A percentile compares a stretch with the other conserved stretches of the same genome.
These are phyloP conservation scores for Alternaria burnsii DNA, from an alignment of 2,329 filamentous ascomycete genomes.

Conservation along the genomic window DNA sequence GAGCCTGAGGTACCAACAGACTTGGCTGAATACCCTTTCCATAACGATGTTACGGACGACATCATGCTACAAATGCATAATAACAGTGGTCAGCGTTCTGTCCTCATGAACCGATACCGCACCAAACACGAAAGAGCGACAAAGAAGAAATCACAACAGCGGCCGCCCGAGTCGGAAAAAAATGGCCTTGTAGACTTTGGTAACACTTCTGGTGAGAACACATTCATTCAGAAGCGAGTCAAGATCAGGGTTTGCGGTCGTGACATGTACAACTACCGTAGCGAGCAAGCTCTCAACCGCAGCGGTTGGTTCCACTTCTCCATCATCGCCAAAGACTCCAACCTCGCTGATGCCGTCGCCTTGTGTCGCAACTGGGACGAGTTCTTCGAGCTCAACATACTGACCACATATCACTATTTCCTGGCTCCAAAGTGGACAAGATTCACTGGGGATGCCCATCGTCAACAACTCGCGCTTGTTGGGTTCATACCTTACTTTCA, in stretches of 20 bases:
- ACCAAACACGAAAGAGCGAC: constrained; percentile 47
- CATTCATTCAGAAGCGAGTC: constrained; percentile 50
- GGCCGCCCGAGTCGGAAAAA: constrained; percentile 7
- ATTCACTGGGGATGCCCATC: constrained; percentile 52
- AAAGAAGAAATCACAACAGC: constrained; percentile 22
- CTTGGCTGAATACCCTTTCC: constrained; percentile 13
- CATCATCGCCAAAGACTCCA: constrained; percentile 60
- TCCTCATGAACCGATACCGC: constrained; percentile 28
- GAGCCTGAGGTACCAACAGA: constrained; percentile 40
- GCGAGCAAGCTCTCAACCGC: constrained; percentile 57
- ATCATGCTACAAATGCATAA: background rate
- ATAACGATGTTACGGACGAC: background rate
- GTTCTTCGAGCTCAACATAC: constrained; percentile 59
- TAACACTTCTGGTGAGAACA: constrained; percentile 44
- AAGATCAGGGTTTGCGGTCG: constrained; percentile 58
- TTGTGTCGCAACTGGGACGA: constrained; percentile 62
- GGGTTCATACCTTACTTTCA: constrained; percentile 51
- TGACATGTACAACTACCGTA: constrained; percentile 62
- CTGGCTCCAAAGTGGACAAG: constrained; percentile 57
- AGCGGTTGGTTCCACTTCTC: constrained; percentile 62
- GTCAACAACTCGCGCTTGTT: constrained; percentile 54
- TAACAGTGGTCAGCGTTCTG: background rate
- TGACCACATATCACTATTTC: constrained; percentile 58
- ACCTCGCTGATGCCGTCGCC: constrained; percentile 55
- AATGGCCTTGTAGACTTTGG: constrained; percentile 49